Evolutionary conservation across 768 basidiomycete genomes (phyloP), one percentile per base, ranked within the genome.

Genomic region (Crucibulum laeve): DNA sequence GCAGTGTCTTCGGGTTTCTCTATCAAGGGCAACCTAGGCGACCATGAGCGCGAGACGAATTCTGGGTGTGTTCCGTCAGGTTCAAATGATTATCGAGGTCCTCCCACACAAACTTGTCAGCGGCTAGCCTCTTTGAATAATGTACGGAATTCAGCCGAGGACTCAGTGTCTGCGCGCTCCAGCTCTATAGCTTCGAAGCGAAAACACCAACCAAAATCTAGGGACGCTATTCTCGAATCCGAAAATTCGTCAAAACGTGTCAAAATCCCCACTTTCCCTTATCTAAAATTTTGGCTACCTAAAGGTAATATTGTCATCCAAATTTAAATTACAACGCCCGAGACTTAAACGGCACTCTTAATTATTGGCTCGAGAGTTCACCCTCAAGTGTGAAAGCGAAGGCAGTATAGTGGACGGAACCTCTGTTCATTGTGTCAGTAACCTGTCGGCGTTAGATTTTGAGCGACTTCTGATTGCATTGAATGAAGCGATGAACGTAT

Each of bases 231-330:
- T n/a, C n/a, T n/a, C n/a, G n/a, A n/a, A n/a, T n/a, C n/a, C n/a
- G n/a, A n/a, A n/a, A n/a, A n/a, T n/a, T n/a, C 6, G 6, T 19
- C 35, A 6, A 37, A 37, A 37, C 35, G 35, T 37, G 6, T 37
- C 8, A 37, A 37, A 17, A 17, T 6, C 8, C 35, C 35, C 8
- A 8, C n/a, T 8, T 8, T 6, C 7, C 38, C 19, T 17, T 23
- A 40, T 40, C 19, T 22, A 40, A 7, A 3, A 7, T 40, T 40
- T 23, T 40, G 38, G 38, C 23, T 40, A 11, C 38, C 38, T 22
- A 23, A 40, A 7, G 38, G 38, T 13, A 40, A 40, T 17, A 8
- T 40, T n/a, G 25, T 40, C 23, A 14, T 40, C 23, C 18, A 40
- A 40, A 17, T 40, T n/a, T 23, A 40, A 40, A 23, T 23, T 40